Percentiles rank a stretch among this genome's conserved stretches.
Evolutionary conservation across 2,329 filamentous ascomycete genomes (phyloP).

Genomic region (Boeremia lycopersici): DNA sequence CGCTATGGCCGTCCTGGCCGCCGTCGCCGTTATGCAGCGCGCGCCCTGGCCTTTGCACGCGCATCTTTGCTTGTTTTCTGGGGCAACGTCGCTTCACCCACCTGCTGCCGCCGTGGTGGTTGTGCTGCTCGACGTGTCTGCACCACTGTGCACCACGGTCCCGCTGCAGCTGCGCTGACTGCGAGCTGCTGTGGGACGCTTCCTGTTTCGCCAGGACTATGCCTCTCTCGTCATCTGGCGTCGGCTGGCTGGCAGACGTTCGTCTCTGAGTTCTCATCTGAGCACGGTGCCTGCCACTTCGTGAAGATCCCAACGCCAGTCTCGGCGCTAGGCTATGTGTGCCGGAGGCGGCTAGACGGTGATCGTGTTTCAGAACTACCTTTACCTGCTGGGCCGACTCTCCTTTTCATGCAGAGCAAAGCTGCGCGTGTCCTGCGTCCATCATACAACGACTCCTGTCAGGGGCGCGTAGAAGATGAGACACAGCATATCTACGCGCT

Average conservation of each 20-base stretch:
- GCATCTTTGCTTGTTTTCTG: not conserved
- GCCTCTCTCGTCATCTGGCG: constrained; percentile 7
- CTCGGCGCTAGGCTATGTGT: constrained; percentile 2
- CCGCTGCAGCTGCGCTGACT: not conserved
- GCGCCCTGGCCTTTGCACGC: constrained; percentile 5
- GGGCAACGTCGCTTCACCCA: constrained; percentile 7
- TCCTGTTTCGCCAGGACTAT: not conserved
- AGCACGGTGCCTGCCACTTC: constrained; percentile 9
- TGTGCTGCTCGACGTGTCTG: not conserved
- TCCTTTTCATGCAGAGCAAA: constrained; percentile 10
- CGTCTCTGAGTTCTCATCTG: not conserved
- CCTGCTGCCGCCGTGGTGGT: not conserved
- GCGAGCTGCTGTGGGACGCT: not conserved
- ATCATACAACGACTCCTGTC: not conserved
- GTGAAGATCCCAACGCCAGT: constrained; percentile 11
- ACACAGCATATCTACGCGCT: not conserved
- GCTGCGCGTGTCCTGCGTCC: not conserved
- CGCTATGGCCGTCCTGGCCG: constrained; percentile 2
- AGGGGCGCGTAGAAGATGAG: not conserved
- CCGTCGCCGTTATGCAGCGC: constrained; percentile 10
- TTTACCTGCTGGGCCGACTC: not conserved
- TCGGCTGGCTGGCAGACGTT: not conserved
- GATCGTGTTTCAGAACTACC: constrained; percentile 13
- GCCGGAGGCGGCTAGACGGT: constrained; percentile 5
- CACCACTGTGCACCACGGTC: not conserved